Percentiles rank a stretch among this genome's conserved stretches.
Evolutionary conservation across 2,329 filamentous ascomycete genomes (phyloP).

Genomic region (Colletotrichum cuscutae): DNA sequence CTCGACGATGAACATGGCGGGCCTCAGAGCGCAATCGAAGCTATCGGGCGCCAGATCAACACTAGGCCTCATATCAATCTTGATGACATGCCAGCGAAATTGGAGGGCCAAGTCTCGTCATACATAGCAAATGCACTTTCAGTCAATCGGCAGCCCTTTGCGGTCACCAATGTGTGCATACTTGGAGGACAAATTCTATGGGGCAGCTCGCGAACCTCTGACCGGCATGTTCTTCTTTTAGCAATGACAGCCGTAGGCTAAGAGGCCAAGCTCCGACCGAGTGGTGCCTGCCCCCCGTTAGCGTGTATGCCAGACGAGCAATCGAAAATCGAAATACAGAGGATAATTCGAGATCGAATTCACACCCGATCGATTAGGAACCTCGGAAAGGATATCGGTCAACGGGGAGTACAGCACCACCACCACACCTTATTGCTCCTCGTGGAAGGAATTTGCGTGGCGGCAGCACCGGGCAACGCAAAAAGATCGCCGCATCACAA

Average conservation of each 20-base stretch:
- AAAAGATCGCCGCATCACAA: neutral
- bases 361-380: neutral
- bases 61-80: neutral
- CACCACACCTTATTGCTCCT: constrained; percentile 14
- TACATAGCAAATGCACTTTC: neutral
- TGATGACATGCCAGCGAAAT: neutral
- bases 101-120: neutral
- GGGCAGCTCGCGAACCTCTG: constrained; percentile 27
- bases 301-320: neutral
- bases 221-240: constrained; percentile 27
- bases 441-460: neutral
- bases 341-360: neutral
- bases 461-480: neutral
- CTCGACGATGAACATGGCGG: neutral
- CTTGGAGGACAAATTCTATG: constrained; percentile 3
- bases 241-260: constrained; percentile 24
- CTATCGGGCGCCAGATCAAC: neutral
- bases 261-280: constrained; percentile 7
- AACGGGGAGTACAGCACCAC: neutral
- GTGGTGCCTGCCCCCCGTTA: constrained; percentile 15
- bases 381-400: constrained; percentile 9
- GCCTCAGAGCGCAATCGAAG: neutral
- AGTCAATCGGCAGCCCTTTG: constrained; percentile 5
- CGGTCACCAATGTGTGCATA: neutral
- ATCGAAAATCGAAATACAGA: constrained; percentile 17